These are phyloP conservation scores for Discostella stelligeroides DNA, from an alignment of 108 stramenopile species.

Conservation along the genomic window DNA sequence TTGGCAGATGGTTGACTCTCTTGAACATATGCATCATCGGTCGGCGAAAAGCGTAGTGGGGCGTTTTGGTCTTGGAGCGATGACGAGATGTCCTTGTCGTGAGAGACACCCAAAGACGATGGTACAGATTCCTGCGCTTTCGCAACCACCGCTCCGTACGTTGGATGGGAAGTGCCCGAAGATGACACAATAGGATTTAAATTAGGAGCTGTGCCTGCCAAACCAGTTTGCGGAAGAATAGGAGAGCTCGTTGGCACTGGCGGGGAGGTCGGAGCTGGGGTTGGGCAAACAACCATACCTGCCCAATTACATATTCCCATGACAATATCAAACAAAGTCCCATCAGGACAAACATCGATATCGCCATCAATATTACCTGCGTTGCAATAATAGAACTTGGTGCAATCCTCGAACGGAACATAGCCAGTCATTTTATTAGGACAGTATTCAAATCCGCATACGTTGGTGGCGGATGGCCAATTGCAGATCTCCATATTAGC, in stretches of 20 bases:
- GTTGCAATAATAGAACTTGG: slow-evolving; percentile 45
- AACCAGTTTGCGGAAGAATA: slow-evolving; percentile 6
- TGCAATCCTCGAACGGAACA: slow-evolving; percentile 39
- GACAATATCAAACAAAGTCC: slow-evolving; percentile 40
- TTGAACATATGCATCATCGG: slow-evolving; percentile 17
- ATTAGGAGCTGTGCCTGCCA: background rate
- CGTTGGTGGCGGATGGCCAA: slow-evolving; percentile 41
- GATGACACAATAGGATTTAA: too few species aligned
- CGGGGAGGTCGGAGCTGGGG: slow-evolving; percentile 23
- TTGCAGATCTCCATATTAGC: slow-evolving; percentile 45
- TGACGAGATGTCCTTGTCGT: background rate
- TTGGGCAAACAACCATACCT: slow-evolving; percentile 26
- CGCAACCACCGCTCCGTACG: slow-evolving; percentile 5
- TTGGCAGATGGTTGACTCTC: background rate
- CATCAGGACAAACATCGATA: slow-evolving; percentile 37
- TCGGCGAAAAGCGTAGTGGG: slow-evolving; percentile 6
- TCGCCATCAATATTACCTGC: slow-evolving; percentile 45
- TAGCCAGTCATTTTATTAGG: slow-evolving; percentile 22
- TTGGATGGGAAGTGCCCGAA: slow-evolving; percentile 16
- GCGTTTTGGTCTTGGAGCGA: slow-evolving; percentile 9
- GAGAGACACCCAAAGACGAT: background rate
- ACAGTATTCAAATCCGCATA: slow-evolving; percentile 51
- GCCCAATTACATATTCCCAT: slow-evolving; percentile 44
- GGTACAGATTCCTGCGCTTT: background rate
- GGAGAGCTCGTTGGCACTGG: slow-evolving; percentile 5